Conservation (phyloP, 306 rosid genomes). For the Fagus crenata region DNA sequence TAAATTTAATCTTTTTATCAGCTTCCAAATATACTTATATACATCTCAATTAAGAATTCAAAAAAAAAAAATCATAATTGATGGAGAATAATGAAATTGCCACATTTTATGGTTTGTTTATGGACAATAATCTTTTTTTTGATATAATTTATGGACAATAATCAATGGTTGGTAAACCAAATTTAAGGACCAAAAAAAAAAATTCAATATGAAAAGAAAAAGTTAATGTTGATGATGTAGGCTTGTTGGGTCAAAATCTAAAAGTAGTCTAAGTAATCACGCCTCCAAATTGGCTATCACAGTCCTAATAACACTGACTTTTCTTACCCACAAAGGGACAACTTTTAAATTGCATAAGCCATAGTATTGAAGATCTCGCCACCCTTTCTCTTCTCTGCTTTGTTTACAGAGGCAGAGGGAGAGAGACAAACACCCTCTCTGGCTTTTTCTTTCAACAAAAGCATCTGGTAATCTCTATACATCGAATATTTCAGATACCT, state of each 20-base stretch:
- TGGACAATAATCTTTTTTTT: too few relatives aligned
- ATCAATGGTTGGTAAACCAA: too few relatives aligned
- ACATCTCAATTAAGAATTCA: too few relatives aligned
- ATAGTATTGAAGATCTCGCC: constrained; percentile 23
- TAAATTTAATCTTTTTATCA: too few relatives aligned
- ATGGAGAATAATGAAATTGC: too few relatives aligned
- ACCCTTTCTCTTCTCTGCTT: constrained; percentile 27
- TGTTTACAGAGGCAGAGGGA: constrained; percentile 17
- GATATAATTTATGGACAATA: too few relatives aligned
- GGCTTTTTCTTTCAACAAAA: neutral
- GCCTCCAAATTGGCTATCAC: neutral
- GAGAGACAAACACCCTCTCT: neutral
- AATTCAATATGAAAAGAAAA: too few relatives aligned
- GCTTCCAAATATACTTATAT: too few relatives aligned
- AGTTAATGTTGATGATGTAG: too few relatives aligned
- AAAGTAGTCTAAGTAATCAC: neutral
- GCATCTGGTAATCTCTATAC: neutral
- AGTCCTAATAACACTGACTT: neutral
- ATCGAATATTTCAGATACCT: constrained; percentile 3
- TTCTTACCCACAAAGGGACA: neutral
- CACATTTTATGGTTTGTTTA: too few relatives aligned
- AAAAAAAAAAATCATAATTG: too few relatives aligned
- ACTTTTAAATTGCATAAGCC: neutral
- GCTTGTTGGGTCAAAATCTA: neutral
- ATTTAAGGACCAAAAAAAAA: too few relatives aligned